Evolutionary conservation across 768 basidiomycete genomes (phyloP).

Genomic region (Auriscalpium microsporum): DNA sequence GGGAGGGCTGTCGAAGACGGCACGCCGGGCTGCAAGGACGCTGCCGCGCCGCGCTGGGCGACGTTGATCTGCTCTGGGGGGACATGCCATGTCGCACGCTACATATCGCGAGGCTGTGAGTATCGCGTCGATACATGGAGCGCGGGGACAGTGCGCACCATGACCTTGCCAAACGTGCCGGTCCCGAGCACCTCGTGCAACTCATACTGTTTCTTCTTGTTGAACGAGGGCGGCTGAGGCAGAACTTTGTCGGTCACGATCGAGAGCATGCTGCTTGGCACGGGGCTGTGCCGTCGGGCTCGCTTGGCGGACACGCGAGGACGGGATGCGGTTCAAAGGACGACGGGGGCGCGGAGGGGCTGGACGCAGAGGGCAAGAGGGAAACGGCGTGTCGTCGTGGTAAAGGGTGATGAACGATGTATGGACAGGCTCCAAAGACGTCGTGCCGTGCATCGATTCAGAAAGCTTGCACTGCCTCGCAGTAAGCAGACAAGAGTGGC

Average conservation of each 20-base stretch:
- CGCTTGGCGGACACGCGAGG: too few relatives aligned
- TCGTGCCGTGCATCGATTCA: too few relatives aligned
- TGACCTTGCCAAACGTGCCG: conserved; percentile 88
- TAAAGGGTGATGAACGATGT: too few relatives aligned
- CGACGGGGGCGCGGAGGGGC: too few relatives aligned
- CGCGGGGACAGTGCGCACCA: conserved; percentile 35
- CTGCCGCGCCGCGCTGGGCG: conserved; percentile 51
- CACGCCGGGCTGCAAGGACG: conserved; percentile 16
- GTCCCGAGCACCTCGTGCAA: conserved; percentile 65
- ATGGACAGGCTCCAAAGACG: too few relatives aligned
- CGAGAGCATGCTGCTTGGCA: conserved; percentile 3
- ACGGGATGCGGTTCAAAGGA: too few relatives aligned
- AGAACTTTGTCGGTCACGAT: conserved; percentile 49
- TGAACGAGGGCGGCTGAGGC: conserved; percentile 77
- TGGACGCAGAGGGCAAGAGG: too few relatives aligned
- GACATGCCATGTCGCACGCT: conserved; percentile 76
- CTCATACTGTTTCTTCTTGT: conserved; percentile 79
- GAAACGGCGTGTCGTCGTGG: too few relatives aligned
- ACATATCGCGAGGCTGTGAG: neutral
- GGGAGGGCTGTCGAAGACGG: conserved; percentile 3
- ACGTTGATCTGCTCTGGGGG: conserved; percentile 49
- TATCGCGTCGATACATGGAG: neutral
- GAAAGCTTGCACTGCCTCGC: too few relatives aligned
- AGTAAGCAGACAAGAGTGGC: too few relatives aligned
- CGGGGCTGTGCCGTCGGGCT: too few relatives aligned